A percentile compares a stretch with the other conserved stretches of the same genome.
Evolutionary conservation across 2,329 filamentous ascomycete species (phyloP).

Genomic region (Dactylellina leptospora): DNA sequence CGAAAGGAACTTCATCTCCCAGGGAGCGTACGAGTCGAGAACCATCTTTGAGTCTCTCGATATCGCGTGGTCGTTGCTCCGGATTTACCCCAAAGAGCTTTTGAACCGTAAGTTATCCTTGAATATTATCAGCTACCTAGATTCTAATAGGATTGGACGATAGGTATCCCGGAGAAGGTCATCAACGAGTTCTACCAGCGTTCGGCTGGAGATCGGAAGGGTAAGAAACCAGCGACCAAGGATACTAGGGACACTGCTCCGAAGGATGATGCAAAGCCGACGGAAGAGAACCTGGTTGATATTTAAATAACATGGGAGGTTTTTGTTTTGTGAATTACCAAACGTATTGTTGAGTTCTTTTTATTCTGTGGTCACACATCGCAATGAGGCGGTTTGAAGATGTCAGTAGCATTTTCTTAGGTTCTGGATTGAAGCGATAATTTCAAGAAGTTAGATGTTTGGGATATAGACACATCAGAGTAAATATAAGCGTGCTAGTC

Average conservation of each 20-base stretch:
- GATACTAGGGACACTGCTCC: constrained; percentile 60
- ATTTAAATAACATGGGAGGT: constrained; percentile 17
- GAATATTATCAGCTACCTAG: constrained; percentile 57
- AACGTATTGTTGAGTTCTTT: constrained; percentile 6
- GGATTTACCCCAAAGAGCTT: constrained; percentile 97
- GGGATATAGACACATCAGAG: not conserved
- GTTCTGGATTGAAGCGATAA: constrained; percentile 49
- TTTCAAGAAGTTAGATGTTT: constrained; percentile 35
- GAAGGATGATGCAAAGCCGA: constrained; percentile 63
- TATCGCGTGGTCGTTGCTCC: constrained; percentile 92
- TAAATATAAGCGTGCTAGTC: not conserved
- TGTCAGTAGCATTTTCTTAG: constrained; percentile 28
- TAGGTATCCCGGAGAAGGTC: constrained; percentile 76
- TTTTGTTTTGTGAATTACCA: not conserved
- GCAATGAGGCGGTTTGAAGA: constrained; percentile 27
- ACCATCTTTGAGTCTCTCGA: constrained; percentile 93
- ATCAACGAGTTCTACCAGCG: constrained; percentile 84
- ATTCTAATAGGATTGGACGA: constrained; percentile 3
- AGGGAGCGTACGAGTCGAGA: constrained; percentile 90
- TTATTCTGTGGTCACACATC: constrained; percentile 19
- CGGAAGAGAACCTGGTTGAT: constrained; percentile 70
- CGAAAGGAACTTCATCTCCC: constrained; percentile 90
- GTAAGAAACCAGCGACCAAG: constrained; percentile 61
- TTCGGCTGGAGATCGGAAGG: constrained; percentile 69
- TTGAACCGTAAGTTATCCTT: constrained; percentile 74